Evolutionary conservation across 1,284 basidiomycete species (phyloP), one percentile per base, ranked within the genome.

Genomic region (Leccinum pachyderme): DNA sequence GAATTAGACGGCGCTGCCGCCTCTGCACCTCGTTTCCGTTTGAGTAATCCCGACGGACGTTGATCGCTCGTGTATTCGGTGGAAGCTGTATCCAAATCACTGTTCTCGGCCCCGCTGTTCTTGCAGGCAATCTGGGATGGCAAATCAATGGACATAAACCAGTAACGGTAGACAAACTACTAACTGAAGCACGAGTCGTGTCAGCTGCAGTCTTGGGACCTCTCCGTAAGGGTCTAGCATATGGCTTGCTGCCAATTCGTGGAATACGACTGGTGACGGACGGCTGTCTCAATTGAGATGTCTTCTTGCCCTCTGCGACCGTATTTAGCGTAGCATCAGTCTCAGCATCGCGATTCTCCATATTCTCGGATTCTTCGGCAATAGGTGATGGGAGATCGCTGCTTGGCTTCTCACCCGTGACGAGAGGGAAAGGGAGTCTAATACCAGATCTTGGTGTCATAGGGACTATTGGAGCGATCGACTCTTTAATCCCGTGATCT

Each of bases 191-290:
- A 12, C 47, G 49, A 31, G 31, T 22, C 37, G 25, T 18, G 35
- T 45, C 51, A 27, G 35, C n/a, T 28, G 51, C 31, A 44, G 32
- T 22, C 25, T 31, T 66, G 37, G 51, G 52, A 13, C 47, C 53
- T 32, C 57, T 59, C n/a, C 57, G 29, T 22, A 51, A 49, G 35
- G 79, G 76, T 57, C 82, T 75, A 27, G 79, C 72, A 67, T 89
- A 89, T 1, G 87, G 86, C 58, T 88, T 89, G 15, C 70, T 68
- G 29, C 81, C 83, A 50, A 85, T 82, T 51, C 88, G 75, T 7
- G 88, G 87, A 60, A 90, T 90, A 68, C 77, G 80, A 68, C 87
- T 88, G 1, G 63, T 71, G n/a, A 75, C 74, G 22, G 76, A 69
- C 2, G 77, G 72, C 60, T 86, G 83, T 61, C 80, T 83, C 50